Evolutionary conservation across 2,329 filamentous ascomycete species (phyloP), one percentile per base, ranked within the genome.

Genomic region (Septoria linicola): DNA sequence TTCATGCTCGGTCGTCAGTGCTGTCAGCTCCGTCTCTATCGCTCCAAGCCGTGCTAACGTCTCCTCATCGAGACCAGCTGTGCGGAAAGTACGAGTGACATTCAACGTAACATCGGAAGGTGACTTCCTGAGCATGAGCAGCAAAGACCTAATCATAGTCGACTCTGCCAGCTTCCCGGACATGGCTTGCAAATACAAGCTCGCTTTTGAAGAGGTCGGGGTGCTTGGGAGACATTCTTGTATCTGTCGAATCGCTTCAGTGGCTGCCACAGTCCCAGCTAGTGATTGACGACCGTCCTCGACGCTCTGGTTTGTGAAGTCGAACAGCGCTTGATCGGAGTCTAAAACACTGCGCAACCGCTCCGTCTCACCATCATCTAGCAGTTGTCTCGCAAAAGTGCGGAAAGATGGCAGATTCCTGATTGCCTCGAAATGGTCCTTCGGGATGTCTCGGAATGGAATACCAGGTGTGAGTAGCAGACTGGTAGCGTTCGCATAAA

Each of bases 401-500:
- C 76, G 80, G 62, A 91, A 91, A 1, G 88, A 92, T 2, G 80
- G 76, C 14, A 89, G 70, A 51, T 80, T 85, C 30, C 88, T 80
- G 6, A 88, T 68, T 8, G 85, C 83, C 59, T 88, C 81, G 6
- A 86, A 68, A 58, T 88, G 84, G 53, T 85, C 80, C 1, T 72
- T 62, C 43, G 85, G 76, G 1, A 88, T 57, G 3, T 73, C 59
- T 7, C 66, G 52, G 34, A 65, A 59, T 4, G 62, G 36, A 4
- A 74, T 40, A 10, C 60, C 58, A 1, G 73, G 49, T 11, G 72
- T 71, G 8, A 83, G 68, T 27, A 92, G 76, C 3, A 89, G 68
- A 54, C 83, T 88, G 3, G 90, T 73, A 1, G 85, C 81, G 60
- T 90, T 92, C 32, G 85, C 86, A 61, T 89, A 92, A 64, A 88